A percentile compares a stretch with the other conserved stretches of the same genome.
Conservation (phyloP, 768 basidiomycete species). For the Rhodocollybia butyracea region DNA sequence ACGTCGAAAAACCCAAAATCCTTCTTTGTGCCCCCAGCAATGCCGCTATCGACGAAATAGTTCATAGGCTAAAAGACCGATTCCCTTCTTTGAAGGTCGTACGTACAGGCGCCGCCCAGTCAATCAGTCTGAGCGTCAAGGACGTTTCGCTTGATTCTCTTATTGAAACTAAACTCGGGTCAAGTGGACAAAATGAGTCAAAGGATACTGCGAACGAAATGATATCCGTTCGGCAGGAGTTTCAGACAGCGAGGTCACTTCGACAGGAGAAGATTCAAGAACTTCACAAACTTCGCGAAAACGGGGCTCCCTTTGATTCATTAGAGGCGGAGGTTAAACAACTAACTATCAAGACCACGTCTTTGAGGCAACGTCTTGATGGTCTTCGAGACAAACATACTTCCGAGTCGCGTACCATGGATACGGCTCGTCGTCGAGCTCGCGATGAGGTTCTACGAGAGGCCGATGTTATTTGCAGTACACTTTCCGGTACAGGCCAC, state of each 20-base stretch:
- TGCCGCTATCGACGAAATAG: conserved; percentile 97
- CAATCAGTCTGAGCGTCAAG: conserved; percentile 75
- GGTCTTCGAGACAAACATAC: conserved; percentile 79
- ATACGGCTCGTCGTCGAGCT: conserved; percentile 73
- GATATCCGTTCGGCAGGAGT: conserved; percentile 54
- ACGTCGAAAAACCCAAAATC: conserved; percentile 54
- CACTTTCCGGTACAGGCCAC: conserved; percentile 91
- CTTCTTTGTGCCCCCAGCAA: conserved; percentile 97
- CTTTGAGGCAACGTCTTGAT: conserved; percentile 69
- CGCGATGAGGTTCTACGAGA: conserved; percentile 76
- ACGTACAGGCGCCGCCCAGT: conserved; percentile 76
- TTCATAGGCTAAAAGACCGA: conserved; percentile 76
- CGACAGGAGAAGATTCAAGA: conserved; percentile 61
- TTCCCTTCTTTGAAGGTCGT: conserved; percentile 74
- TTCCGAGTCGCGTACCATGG: conserved; percentile 75
- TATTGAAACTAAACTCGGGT: conserved; percentile 71
- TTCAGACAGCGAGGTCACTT: conserved; percentile 63
- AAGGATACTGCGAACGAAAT: conserved; percentile 61
- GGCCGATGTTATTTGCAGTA: conserved; percentile 92
- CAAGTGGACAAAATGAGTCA: conserved; percentile 31
- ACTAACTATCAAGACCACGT: conserved; percentile 62
- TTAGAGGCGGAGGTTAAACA: conserved; percentile 69
- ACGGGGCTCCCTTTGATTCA: conserved; percentile 44
- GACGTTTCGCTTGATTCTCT: conserved; percentile 87
- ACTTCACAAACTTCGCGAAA: conserved; percentile 52